Evolutionary conservation across 495 filamentous ascomycete genomes (phyloP).

Genomic region (Penicillium pulvis): DNA sequence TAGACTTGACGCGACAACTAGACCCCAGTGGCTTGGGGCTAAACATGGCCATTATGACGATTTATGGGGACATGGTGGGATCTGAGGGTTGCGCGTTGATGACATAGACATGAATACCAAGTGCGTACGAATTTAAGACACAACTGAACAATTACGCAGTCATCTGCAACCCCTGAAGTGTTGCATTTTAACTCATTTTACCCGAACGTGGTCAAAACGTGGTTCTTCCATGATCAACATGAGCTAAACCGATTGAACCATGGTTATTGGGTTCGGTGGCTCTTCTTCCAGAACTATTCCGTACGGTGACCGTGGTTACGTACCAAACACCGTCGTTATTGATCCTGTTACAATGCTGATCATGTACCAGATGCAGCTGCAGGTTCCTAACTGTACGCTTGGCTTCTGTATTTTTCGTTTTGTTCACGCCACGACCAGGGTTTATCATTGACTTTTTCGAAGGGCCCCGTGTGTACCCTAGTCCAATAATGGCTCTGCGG

Average conservation of each 20-base stretch:
- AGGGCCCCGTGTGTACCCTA: neutral
- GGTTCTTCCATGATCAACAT: neutral
- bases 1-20: neutral
- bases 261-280: neutral
- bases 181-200: neutral
- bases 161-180: neutral
- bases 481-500: neutral
- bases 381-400: too few species aligned
- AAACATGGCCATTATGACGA: slow-evolving; percentile 1
- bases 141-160: too few species aligned
- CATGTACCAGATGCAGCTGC: neutral
- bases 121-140: too few species aligned
- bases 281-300: too few species aligned
- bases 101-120: neutral
- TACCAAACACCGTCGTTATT: too few species aligned
- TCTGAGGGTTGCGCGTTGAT: neutral
- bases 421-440: neutral
- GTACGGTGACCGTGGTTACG: too few species aligned
- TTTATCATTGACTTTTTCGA: neutral
- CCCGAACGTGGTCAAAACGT: neutral
- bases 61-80: neutral
- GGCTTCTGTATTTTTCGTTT: neutral
- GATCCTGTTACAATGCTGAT: too few species aligned
- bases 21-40: neutral
- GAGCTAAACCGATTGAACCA: neutral